Evolutionary conservation across 129 eudicot species (phyloP).

Genomic region (Escallonia herrerae): DNA sequence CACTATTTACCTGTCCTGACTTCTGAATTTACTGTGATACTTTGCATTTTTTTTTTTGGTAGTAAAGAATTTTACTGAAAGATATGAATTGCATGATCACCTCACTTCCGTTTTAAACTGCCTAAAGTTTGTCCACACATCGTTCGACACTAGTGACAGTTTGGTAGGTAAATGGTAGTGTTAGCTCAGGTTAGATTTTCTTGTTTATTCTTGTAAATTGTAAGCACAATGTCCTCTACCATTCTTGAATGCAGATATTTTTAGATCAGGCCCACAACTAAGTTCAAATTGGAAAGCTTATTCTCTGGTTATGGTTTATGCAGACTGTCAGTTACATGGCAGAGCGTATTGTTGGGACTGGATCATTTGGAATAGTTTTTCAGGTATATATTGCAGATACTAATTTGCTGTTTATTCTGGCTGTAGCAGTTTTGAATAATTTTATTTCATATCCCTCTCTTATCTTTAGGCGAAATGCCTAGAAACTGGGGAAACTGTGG

Average conservation of each 20-base stretch:
- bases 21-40: background rate
- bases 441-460: background rate
- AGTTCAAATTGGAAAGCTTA: background rate
- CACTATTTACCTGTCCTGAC: background rate
- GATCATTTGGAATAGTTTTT: slow-evolving; percentile 92
- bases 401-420: background rate
- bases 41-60: background rate
- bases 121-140: too few relatives aligned
- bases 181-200: too few relatives aligned
- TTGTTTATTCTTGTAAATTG: too few relatives aligned
- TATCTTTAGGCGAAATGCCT: slow-evolving; percentile 71
- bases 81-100: too few relatives aligned
- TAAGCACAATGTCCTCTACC: background rate
- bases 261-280: background rate
- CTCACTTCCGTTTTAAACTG: too few relatives aligned
- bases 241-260: background rate
- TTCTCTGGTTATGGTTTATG: slow-evolving; percentile 14
- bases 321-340: slow-evolving; percentile 98
- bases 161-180: too few relatives aligned
- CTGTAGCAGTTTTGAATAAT: background rate
- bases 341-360: slow-evolving; percentile 90
- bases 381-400: slow-evolving; percentile 41
- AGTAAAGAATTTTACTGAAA: background rate
- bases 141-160: too few relatives aligned
- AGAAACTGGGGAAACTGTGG: slow-evolving; percentile 90